Percentiles rank a stretch among this genome's conserved stretches.
Evolutionary conservation across 164 flowering plant species (phyloP).

Genomic region (Aristolochia contorta): DNA sequence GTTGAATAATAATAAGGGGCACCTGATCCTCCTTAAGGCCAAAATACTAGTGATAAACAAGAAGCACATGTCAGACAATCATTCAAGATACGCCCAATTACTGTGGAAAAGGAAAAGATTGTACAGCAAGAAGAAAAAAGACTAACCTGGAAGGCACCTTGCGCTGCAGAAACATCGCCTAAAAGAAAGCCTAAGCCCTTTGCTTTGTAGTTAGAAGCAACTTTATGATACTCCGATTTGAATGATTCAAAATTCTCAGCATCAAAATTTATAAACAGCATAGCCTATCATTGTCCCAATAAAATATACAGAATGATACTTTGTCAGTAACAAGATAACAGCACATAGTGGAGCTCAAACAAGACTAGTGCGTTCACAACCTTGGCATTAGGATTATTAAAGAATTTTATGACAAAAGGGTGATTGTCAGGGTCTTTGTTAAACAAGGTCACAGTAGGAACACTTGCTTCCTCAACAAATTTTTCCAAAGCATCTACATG

Average conservation of each 20-base stretch:
- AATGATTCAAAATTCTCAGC: constrained; percentile 39
- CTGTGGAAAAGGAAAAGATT: neutral
- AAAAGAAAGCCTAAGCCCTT: constrained; percentile 56
- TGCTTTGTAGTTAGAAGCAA: constrained; percentile 46
- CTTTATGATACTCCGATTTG: constrained; percentile 48
- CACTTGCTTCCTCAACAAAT: constrained; percentile 64
- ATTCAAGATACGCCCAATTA: too few species aligned
- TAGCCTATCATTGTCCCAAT: constrained; percentile 36
- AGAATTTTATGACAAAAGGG: constrained; percentile 63
- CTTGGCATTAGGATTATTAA: constrained; percentile 57
- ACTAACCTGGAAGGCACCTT: constrained; percentile 68
- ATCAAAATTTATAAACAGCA: constrained; percentile 64
- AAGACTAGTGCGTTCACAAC: constrained; percentile 20
- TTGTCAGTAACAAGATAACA: neutral
- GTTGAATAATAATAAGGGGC: constrained; percentile 67
- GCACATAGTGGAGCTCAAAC: neutral
- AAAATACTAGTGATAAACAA: constrained; percentile 53
- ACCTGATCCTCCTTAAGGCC: constrained; percentile 64
- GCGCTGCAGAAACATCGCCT: constrained; percentile 70
- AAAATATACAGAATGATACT: neutral
- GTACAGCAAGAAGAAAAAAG: neutral
- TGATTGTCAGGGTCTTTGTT: constrained; percentile 63
- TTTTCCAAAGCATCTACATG: constrained; percentile 52
- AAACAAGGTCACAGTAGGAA: constrained; percentile 51
- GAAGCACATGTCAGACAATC: neutral